Conservation (phyloP, 192 early-diverging fungal genomes). For the Backusella westeae region DNA sequence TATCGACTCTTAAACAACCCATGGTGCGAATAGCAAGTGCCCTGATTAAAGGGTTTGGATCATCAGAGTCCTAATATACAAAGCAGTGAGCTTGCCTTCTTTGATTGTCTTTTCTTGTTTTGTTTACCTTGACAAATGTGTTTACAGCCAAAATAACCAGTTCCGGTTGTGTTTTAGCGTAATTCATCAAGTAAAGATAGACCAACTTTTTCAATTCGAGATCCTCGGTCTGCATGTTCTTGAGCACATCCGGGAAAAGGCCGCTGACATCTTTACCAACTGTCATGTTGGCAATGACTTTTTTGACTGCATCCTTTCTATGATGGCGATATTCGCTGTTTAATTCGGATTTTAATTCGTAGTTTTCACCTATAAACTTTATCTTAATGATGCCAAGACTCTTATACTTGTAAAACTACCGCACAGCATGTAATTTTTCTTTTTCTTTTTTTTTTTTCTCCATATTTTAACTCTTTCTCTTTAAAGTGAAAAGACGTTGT, state of each 20-base stretch:
- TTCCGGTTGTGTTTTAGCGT: slow-evolving; percentile 94
- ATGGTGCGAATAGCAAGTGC: slow-evolving; percentile 97
- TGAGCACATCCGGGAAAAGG: slow-evolving; percentile 95
- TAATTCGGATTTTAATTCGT: slow-evolving; percentile 94
- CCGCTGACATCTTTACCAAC: slow-evolving; percentile 97
- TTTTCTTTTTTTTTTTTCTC: background rate
- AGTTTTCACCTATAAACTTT: slow-evolving; percentile 87
- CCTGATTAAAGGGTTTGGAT: slow-evolving; percentile 91
- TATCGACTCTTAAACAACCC: slow-evolving; percentile 95
- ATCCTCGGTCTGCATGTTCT: slow-evolving; percentile 99
- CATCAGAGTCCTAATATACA: slow-evolving; percentile 79
- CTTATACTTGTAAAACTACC: background rate
- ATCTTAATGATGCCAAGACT: background rate
- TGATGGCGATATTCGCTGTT: slow-evolving; percentile 97
- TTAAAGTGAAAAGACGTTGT: background rate
- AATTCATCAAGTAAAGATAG: slow-evolving; percentile 98
- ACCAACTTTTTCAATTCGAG: slow-evolving; percentile 97
- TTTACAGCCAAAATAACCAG: slow-evolving; percentile 96
- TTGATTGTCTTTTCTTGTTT: background rate
- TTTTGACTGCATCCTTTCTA: slow-evolving; percentile 96
- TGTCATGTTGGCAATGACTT: slow-evolving; percentile 99
- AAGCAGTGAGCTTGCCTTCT: background rate
- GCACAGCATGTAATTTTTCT: background rate
- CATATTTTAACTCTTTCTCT: background rate
- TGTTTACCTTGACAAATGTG: slow-evolving; percentile 88